Percentiles rank a stretch among this genome's conserved stretches.
Evolutionary conservation across 441 rosid species (phyloP).

Genomic region (Pelargonium fulgidum): DNA sequence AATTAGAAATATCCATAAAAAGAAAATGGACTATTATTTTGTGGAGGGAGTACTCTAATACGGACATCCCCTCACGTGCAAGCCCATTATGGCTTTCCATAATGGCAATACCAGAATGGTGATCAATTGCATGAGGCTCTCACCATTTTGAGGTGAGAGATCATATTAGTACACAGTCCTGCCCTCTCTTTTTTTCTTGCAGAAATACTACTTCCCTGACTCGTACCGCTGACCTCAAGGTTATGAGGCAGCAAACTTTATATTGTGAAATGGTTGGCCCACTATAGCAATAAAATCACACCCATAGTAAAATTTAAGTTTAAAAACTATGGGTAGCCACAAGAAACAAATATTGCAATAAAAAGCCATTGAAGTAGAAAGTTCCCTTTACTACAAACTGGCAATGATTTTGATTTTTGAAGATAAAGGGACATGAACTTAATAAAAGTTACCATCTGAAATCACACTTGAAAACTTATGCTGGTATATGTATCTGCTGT

Average conservation of each 20-base stretch:
- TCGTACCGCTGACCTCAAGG: conserved; percentile 1
- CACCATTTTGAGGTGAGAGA: not conserved
- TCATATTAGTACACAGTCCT: not conserved
- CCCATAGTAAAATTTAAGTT: not conserved
- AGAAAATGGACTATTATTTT: too few relatives aligned
- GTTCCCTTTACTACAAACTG: not conserved
- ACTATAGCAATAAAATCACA: conserved; percentile 1
- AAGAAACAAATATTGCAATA: too few relatives aligned
- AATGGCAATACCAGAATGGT: too few relatives aligned
- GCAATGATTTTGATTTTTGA: not conserved
- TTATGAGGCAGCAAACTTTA: not conserved
- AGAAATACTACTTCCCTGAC: not conserved
- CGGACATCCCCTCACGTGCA: not conserved
- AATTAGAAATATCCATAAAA: too few relatives aligned
- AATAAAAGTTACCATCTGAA: not conserved
- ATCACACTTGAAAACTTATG: conserved; percentile 7
- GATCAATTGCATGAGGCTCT: not conserved
- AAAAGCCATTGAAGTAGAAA: not conserved
- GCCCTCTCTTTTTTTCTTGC: not conserved
- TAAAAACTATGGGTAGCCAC: not conserved
- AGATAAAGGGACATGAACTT: not conserved
- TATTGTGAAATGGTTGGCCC: not conserved
- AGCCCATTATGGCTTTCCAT: not conserved
- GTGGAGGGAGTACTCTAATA: too few relatives aligned
- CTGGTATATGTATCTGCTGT: not conserved